Evolutionary conservation across 2,329 filamentous ascomycete genomes (phyloP).

Genomic region (Alternaria tenuissima): DNA sequence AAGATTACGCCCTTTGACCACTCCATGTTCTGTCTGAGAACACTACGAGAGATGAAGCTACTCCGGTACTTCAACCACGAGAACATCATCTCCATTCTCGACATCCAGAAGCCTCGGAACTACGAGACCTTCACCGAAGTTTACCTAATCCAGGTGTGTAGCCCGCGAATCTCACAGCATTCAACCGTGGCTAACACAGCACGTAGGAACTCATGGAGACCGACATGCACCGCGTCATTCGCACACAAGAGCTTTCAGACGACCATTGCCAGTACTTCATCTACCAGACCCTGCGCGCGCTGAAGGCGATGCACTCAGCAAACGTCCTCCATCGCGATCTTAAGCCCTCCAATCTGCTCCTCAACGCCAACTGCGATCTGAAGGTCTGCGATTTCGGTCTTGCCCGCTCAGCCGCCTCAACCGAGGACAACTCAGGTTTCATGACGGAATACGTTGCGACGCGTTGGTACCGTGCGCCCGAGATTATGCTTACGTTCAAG

Average conservation of each 20-base stretch:
- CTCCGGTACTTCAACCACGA: slow-evolving; percentile 99
- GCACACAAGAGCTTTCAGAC: slow-evolving; percentile 97
- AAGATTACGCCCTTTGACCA: slow-evolving; percentile 99
- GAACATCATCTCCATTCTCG: slow-evolving; percentile 99
- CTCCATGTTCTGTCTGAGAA: slow-evolving; percentile 97
- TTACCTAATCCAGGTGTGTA: slow-evolving; percentile 88
- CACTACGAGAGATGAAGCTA: slow-evolving; percentile 98
- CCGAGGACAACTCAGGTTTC: slow-evolving; percentile 99
- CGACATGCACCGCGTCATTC: slow-evolving; percentile 98
- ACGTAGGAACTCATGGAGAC: slow-evolving; percentile 97
- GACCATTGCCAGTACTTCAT: slow-evolving; percentile 99
- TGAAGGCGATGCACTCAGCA: slow-evolving; percentile 99
- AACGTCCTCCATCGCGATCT: slow-evolving; percentile 97
- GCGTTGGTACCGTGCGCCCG: slow-evolving; percentile 97
- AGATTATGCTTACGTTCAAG: slow-evolving; percentile 99
- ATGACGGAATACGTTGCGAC: slow-evolving; percentile 99
- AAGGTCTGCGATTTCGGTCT: slow-evolving; percentile 99
- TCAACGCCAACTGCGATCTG: slow-evolving; percentile 98
- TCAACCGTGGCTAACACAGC: slow-evolving; percentile 19
- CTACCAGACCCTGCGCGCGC: slow-evolving; percentile 95
- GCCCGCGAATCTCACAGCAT: background rate
- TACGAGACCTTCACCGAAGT: slow-evolving; percentile 98
- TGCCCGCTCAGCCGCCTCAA: slow-evolving; percentile 92
- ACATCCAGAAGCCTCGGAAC: slow-evolving; percentile 97
- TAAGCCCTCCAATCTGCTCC: slow-evolving; percentile 94